phyloP scores from a whole-genome alignment of 2,329 filamentous ascomycete genomes.

The Botrytis galanthina region DNA sequence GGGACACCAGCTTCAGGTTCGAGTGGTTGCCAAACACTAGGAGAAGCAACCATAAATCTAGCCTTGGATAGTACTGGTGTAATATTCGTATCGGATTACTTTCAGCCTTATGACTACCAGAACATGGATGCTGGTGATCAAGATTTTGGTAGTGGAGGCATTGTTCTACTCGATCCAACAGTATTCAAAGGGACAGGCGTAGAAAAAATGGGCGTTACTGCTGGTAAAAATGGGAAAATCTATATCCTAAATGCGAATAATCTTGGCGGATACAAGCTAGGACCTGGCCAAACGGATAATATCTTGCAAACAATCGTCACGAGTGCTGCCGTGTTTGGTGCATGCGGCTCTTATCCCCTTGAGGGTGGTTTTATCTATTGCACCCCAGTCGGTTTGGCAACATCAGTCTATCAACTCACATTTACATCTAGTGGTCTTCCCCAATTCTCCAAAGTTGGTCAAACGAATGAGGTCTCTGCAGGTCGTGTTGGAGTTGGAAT shows the following conservation, averaged over 20 bases:
- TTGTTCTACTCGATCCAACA: conserved; percentile 39
- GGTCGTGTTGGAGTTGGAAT: conserved; percentile 39
- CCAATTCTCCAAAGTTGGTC: conserved; percentile 38
- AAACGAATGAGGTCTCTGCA: conserved; percentile 36
- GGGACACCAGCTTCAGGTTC: conserved; percentile 39
- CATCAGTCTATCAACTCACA: conserved; percentile 40
- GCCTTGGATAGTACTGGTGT: conserved; percentile 37
- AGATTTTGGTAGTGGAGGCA: conserved; percentile 42
- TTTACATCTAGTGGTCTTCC: conserved; percentile 37
- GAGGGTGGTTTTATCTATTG: conserved; percentile 47
- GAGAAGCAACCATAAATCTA: conserved; percentile 47
- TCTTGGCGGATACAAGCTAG: conserved; percentile 44
- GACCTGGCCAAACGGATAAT: conserved; percentile 40
- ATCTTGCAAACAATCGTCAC: conserved; percentile 41
- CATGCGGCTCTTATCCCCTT: conserved; percentile 42
- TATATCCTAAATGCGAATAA: conserved; percentile 45
- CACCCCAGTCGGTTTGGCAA: conserved; percentile 39
- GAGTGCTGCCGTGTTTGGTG: conserved; percentile 41
- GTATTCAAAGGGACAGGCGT: conserved; percentile 41
- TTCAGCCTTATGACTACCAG: conserved; percentile 44
- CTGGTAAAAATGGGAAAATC: conserved; percentile 43
- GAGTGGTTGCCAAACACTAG: conserved; percentile 40
- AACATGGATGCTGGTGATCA: conserved; percentile 42
- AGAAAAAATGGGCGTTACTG: conserved; percentile 41
- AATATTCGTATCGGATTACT: conserved; percentile 42